Evolutionary conservation across 2,329 filamentous ascomycete genomes (phyloP), one percentile per base, ranked within the genome.

Genomic region (Fusarium nematophilum): DNA sequence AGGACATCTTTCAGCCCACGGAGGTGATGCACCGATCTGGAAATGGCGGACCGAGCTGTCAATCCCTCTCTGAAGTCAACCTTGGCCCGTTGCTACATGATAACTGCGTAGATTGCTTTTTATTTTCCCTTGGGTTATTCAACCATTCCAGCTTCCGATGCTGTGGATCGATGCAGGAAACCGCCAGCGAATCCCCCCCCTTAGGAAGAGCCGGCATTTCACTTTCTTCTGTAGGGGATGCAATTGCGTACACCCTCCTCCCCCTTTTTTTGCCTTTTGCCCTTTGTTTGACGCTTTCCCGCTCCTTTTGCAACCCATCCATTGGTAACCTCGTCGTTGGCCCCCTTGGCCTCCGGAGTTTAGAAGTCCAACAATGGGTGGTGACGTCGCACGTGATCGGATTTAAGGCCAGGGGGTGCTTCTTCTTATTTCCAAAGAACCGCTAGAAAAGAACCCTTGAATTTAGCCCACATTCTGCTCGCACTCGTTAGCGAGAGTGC

Each of bases 41-140:
- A 62, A 62, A 62, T 63, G 59, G 54, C 59, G 54, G 59, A 46
- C 53, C 40, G 54, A 58, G 47, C 49, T 62, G 47, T 54, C 46
- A 55, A 33, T 26, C 25, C n/a, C n/a, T n/a, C n/a, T n/a, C n/a
- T n/a, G n/a, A 26, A 36, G 23, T 40, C 48, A 59, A 38, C 48
- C 39, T 51, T 63, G 53, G 21, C 36, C 29, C n/a, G 8, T 15
- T 30, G 30, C 30, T 15, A 25, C 31, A n/a, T n/a, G n/a, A n/a
- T n/a, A n/a, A n/a, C n/a, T n/a, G n/a, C n/a, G n/a, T n/a, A n/a
- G n/a, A n/a, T n/a, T n/a, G n/a, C n/a, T n/a, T n/a, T n/a, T n/a
- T n/a, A n/a, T n/a, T n/a, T n/a, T n/a, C n/a, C n/a, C n/a, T n/a
- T n/a, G n/a, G n/a, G n/a, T n/a, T 25, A 9, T 43, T 48, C 18